These are phyloP conservation scores for Microstegium vimineum DNA, from an alignment of 176 grass and related monocot genomes.

Conservation along the genomic window DNA sequence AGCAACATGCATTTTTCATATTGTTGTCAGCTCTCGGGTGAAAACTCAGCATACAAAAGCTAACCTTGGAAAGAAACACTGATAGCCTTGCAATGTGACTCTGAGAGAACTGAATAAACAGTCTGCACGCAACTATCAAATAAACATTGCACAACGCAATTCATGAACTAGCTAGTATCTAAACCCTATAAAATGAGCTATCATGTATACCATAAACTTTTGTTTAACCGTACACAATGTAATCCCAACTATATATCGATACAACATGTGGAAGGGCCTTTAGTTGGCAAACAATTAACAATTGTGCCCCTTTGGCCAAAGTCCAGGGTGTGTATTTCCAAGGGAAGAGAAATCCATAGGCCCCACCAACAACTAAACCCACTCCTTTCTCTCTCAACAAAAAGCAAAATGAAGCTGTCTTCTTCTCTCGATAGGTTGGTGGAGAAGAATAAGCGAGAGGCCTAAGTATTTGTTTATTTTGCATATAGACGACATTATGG, in stretches of 20 bases:
- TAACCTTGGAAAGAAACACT: background rate
- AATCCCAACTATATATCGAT: background rate
- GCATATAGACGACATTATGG: background rate
- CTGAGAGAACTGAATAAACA: background rate
- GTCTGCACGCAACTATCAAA: background rate
- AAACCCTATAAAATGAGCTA: background rate
- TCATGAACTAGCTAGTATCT: background rate
- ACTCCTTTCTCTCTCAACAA: background rate
- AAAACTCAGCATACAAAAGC: background rate
- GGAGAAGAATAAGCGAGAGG: background rate
- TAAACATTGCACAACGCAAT: background rate
- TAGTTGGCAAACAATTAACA: background rate
- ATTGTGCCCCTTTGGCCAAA: background rate
- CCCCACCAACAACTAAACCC: conserved; percentile 3
- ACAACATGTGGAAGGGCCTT: background rate
- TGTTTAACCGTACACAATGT: background rate
- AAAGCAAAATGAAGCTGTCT: background rate
- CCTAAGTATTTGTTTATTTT: background rate
- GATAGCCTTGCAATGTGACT: background rate
- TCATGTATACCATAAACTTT: too few relatives aligned
- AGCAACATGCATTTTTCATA: background rate
- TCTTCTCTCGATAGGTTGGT: background rate
- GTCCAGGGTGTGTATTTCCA: background rate
- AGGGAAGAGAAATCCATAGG: background rate
- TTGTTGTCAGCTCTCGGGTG: background rate